Base-by-base conservation (phyloP, 106 monocot species). In the Dendrobium nobile region DNA sequence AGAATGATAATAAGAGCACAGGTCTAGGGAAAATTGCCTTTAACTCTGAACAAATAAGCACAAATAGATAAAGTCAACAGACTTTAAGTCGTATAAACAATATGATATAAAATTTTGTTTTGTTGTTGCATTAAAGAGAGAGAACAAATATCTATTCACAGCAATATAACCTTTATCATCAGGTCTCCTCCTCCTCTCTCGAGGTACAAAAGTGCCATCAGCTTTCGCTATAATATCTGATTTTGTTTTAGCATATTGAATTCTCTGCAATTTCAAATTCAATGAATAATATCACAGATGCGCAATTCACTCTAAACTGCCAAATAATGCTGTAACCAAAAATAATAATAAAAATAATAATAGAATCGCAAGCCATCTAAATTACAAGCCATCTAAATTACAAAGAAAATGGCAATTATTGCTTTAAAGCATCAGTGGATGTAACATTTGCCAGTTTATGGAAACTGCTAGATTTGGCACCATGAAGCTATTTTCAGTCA, bases 191-290 rank as follows among this genome's bases (percentile, higher is more conserved):
- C 88, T 82, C 82, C 87, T 93, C 86, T 99, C 98, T 59, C 98
- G 87, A 75, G 98, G 98, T 54, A 93, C 88, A 90, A 95, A 95
- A 17, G 92, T 99, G n/a, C 98, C 98, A 92, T 99, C 98, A 80
- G 92, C 87, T 77, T 99, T 99, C 77, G 98, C 86, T 86, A 99
- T 84, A 48, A 99, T 77, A 81, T 99, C 98, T 79, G 98, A 99
- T 77, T 99, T 99, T 37, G 98, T 99, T 84, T 95, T 99, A 41
- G 98, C 98, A 87, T 93, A 99, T 78, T 99, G 95, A 61, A 99
- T 99, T 75, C 92, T 90, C 94, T 98, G 83, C 78, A 88, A 54
- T 51, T 54, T 79, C 75, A 51, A 28, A 74, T 9, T 15, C 15
- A 16, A 37, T 70, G 70, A 70, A 70, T 37, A 70, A 51, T 37